phyloP scores from a whole-genome alignment of 495 filamentous ascomycete genomes.

The Penicillium daleae region DNA sequence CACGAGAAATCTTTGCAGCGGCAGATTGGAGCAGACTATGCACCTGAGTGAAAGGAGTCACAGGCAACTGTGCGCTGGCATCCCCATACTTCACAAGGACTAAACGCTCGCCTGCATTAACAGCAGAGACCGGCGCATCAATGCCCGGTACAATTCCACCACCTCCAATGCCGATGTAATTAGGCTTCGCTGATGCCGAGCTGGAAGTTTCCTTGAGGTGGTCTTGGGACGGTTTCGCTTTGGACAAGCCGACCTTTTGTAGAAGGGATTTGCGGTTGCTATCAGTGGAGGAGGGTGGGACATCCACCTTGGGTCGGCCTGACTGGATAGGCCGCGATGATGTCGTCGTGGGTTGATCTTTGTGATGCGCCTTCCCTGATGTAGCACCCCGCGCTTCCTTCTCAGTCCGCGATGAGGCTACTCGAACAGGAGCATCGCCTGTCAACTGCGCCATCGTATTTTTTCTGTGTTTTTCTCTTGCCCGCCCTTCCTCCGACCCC shows the following conservation, averaged over 20 bases:
- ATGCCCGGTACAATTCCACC: slow-evolving; percentile 62
- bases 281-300: slow-evolving; percentile 5
- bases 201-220: slow-evolving; percentile 25
- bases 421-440: slow-evolving; percentile 28
- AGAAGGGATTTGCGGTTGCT: slow-evolving; percentile 30
- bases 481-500: slow-evolving; percentile 41
- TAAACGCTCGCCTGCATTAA: slow-evolving; percentile 76
- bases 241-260: slow-evolving; percentile 30
- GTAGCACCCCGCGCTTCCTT: slow-evolving; percentile 18
- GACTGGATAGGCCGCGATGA: neutral
- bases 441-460: slow-evolving; percentile 45
- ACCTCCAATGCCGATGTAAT: slow-evolving; percentile 42
- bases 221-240: neutral
- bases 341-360: slow-evolving; percentile 1
- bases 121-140: slow-evolving; percentile 82
- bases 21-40: slow-evolving; percentile 69
- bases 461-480: slow-evolving; percentile 45
- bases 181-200: slow-evolving; percentile 3
- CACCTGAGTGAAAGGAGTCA: slow-evolving; percentile 75
- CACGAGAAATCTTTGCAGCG: slow-evolving; percentile 53
- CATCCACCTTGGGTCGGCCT: neutral
- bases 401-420: slow-evolving; percentile 16
- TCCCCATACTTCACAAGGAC: slow-evolving; percentile 72
- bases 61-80: slow-evolving; percentile 61
- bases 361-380: neutral